Evolutionary conservation across 352 stramenopile genomes (phyloP), one percentile per base, ranked within the genome.

Genomic region (Phytophthora pisi): DNA sequence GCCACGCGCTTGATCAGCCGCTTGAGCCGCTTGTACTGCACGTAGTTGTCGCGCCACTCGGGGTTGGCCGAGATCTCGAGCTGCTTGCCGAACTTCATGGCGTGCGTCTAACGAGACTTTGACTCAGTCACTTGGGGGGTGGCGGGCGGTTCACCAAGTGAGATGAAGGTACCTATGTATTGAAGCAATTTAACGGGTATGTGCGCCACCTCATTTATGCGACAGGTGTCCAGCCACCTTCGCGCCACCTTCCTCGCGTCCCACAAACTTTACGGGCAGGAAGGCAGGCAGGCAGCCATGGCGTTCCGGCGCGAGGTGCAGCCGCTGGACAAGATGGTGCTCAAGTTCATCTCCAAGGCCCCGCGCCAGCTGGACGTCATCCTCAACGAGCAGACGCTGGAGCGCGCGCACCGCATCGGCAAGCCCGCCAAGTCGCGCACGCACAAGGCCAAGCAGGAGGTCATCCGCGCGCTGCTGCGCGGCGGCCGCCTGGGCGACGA

Each of bases 61-160:
- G 86, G 84, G 60, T 95, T 95, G 16, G 86, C 89, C 60, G 84
- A 93, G 56, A 95, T 86, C 82, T 97, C 86, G 28, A 97, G 84
- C 72, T 97, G 90, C 77, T 97, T 97, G 77, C 91, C 91, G 77
- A 97, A 97, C 79, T 97, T 97, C 91, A 97, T 97, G 63, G 55
- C 60, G n/a, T 16, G 34, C 34, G 34, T 40, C 34, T 15, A 40
- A 15, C 36, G 36, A 16, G 36, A 42, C 6, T 34, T 9, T 34
- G 28, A 34, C 28, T 31, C 3, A 31, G 28, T 31, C 28, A 16
- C 40, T 46, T 46, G 40, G 40, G 40, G 40, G 40, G 15, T 23
- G 13, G 40, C 40, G 40, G 40, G 40, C 16, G 40, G 40, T 46
- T 46, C 43, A 38, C 26, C 55, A 66, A 73, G 57, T 73, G 53